Evolutionary conservation across 768 basidiomycete species (phyloP).

Genomic region (Suillus tomentosus): DNA sequence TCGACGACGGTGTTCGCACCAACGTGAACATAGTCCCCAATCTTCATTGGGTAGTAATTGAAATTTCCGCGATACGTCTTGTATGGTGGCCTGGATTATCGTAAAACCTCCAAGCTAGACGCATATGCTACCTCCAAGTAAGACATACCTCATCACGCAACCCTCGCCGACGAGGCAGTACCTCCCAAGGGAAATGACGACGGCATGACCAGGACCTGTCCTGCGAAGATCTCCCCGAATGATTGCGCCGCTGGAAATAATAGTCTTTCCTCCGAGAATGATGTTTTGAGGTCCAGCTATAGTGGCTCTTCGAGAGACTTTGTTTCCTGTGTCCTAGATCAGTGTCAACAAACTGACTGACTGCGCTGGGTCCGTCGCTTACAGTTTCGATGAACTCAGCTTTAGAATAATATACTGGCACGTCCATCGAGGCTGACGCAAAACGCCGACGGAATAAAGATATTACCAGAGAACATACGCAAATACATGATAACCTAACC

Average conservation of each 20-base stretch:
- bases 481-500: background rate
- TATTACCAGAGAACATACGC: background rate
- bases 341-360: conserved; percentile 12
- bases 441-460: background rate
- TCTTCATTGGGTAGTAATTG: conserved; percentile 98
- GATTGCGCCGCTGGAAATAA: conserved; percentile 88
- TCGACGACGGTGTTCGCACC: conserved; percentile 89
- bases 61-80: conserved; percentile 89
- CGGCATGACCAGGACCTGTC: conserved; percentile 88
- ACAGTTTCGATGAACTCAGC: conserved; percentile 91
- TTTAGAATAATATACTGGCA: conserved; percentile 77
- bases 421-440: conserved; percentile 49
- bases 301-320: conserved; percentile 88
- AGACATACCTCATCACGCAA: conserved; percentile 78
- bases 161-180: conserved; percentile 93
- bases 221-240: conserved; percentile 92
- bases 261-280: conserved; percentile 95
- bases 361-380: conserved; percentile 20
- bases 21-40: conserved; percentile 94
- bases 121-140: conserved; percentile 4
- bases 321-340: conserved; percentile 89
- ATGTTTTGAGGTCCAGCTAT: conserved; percentile 96
- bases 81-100: conserved; percentile 66
- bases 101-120: background rate
- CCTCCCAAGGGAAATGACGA: conserved; percentile 89